Percentiles rank a stretch among this genome's conserved stretches.
These are phyloP conservation scores for Ustilago lituana DNA, from an alignment of 1,284 basidiomycete species.

Conservation along the genomic window DNA sequence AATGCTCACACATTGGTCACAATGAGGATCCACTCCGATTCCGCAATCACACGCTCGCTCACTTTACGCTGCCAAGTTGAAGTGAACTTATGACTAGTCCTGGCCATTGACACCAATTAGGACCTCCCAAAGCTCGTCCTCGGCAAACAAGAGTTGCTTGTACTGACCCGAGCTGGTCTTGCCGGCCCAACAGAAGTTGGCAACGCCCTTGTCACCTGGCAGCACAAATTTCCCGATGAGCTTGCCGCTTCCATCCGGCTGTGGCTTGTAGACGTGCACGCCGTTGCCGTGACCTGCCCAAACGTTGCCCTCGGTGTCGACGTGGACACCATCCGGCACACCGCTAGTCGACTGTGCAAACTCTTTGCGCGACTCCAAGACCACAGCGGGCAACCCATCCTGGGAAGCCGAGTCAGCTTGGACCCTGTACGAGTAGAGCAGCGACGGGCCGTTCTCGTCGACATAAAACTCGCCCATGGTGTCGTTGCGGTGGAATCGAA, in stretches of 20 bases:
- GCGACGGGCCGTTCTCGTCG: slow-evolving; percentile 25
- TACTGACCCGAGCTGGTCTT: slow-evolving; percentile 21
- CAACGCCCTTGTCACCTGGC: slow-evolving; percentile 39
- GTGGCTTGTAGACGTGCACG: slow-evolving; percentile 45
- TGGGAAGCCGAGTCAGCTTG: slow-evolving; percentile 17
- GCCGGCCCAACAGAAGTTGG: slow-evolving; percentile 56
- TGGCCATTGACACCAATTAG: slow-evolving; percentile 35
- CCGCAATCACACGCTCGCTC: too few species aligned
- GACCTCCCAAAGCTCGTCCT: slow-evolving; percentile 52
- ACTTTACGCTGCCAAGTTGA: too few species aligned
- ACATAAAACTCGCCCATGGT: slow-evolving; percentile 40
- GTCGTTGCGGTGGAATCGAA: slow-evolving; percentile 38
- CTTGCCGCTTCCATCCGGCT: slow-evolving; percentile 29
- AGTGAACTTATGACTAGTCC: too few species aligned
- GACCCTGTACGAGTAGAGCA: slow-evolving; percentile 38
- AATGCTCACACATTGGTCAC: too few species aligned
- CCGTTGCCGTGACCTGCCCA: slow-evolving; percentile 51
- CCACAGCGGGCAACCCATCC: slow-evolving; percentile 26
- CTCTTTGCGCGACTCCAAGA: slow-evolving; percentile 18
- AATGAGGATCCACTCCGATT: too few species aligned
- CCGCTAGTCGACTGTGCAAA: slow-evolving; percentile 38
- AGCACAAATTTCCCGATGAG: slow-evolving; percentile 51
- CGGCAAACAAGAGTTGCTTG: slow-evolving; percentile 45
- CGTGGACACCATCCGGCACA: slow-evolving; percentile 46
- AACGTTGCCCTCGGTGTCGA: slow-evolving; percentile 39